These are phyloP conservation scores for Penicillium malachiteum DNA, from an alignment of 495 filamentous ascomycete species.

Conservation along the genomic window DNA sequence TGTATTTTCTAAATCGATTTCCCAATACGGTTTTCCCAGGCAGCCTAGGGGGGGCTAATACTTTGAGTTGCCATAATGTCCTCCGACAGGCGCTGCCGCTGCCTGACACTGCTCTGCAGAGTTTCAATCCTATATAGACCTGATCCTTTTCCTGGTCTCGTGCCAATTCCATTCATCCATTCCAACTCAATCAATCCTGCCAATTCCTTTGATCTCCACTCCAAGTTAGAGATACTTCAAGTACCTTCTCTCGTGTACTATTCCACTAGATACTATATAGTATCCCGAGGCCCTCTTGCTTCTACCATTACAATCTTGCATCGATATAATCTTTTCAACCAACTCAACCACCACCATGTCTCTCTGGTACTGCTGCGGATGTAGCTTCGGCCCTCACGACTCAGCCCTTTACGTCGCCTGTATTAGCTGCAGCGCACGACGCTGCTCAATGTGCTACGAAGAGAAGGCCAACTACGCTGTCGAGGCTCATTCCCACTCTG, in stretches of 20 bases:
- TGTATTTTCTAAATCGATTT: slow-evolving; percentile 1
- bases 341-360: slow-evolving; percentile 16
- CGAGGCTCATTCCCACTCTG: slow-evolving; percentile 7
- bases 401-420: slow-evolving; percentile 23
- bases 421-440: slow-evolving; percentile 20
- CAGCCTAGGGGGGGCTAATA: slow-evolving; percentile 11
- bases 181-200: slow-evolving; percentile 11
- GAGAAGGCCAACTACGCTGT: slow-evolving; percentile 14
- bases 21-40: slow-evolving; percentile 15
- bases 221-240: too few species aligned
- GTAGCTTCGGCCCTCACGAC: slow-evolving; percentile 33
- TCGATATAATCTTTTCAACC: neutral
- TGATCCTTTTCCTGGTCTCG: slow-evolving; percentile 1
- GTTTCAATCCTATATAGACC: slow-evolving; percentile 1
- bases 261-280: too few species aligned
- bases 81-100: slow-evolving; percentile 10
- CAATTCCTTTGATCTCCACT: neutral
- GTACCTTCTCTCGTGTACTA: too few species aligned
- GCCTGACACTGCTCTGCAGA: slow-evolving; percentile 3
- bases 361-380: slow-evolving; percentile 36
- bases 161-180: slow-evolving; percentile 8
- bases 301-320: too few species aligned
- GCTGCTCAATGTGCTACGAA: slow-evolving; percentile 20
- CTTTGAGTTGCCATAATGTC: neutral
- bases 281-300: too few species aligned